Conservation (phyloP, 441 rosid species). For the Gossypium aridum region DNA sequence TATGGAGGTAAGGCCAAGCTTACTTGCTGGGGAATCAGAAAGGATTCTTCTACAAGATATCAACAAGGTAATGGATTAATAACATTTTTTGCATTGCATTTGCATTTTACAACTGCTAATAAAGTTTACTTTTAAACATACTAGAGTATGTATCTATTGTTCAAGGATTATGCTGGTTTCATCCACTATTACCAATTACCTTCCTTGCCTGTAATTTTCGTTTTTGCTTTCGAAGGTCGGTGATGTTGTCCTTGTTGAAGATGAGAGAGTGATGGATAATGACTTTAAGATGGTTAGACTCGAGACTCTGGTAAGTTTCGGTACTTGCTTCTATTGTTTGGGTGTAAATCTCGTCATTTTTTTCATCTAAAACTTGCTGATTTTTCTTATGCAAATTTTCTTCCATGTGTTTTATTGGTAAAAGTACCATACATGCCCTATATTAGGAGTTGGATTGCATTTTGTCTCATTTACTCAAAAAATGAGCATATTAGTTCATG, state of each 20-base stretch:
- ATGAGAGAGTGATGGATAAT: constrained; percentile 52
- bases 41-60: constrained; percentile 64
- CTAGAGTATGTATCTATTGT: background rate
- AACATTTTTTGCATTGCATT: background rate
- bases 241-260: constrained; percentile 77
- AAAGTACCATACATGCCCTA: no score
- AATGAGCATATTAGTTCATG: no score
- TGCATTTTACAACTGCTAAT: background rate
- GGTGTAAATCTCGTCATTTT: background rate
- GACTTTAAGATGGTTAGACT: constrained; percentile 36
- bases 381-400: background rate
- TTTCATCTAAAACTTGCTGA: background rate
- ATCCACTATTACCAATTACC: background rate
- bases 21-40: constrained; percentile 78
- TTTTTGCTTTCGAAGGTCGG: constrained; percentile 49
- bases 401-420: background rate
- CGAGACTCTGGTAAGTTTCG: constrained; percentile 66
- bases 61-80: constrained; percentile 33
- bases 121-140: background rate
- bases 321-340: background rate
- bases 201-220: background rate
- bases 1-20: constrained; percentile 74
- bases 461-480: no score
- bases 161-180: background rate
- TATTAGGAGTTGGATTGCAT: no score